These are phyloP conservation scores for Malbranchea cinnamomea DNA, from an alignment of 2,329 filamentous ascomycete species.

Conservation along the genomic window DNA sequence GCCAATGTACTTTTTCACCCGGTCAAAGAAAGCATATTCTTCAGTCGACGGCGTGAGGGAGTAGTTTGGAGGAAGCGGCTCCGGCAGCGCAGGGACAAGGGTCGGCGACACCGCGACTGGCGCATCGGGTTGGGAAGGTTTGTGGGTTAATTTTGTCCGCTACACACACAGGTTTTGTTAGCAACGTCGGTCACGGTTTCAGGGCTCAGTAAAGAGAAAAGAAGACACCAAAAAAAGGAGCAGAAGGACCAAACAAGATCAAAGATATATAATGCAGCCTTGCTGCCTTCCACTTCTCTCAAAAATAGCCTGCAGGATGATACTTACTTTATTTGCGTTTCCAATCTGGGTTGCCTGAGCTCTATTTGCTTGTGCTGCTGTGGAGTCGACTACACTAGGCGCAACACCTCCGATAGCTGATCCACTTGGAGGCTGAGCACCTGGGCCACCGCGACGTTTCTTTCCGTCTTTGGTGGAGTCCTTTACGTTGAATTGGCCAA, in stretches of 20 bases:
- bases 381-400: conserved; percentile 16
- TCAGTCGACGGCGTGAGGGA: conserved; percentile 63
- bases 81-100: conserved; percentile 72
- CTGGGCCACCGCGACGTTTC: conserved; percentile 56
- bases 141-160: conserved; percentile 61
- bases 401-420: conserved; percentile 22
- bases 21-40: conserved; percentile 86
- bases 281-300: no score
- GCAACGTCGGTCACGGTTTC: no score
- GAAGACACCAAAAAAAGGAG: no score
- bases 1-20: conserved; percentile 87
- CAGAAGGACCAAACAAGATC: no score
- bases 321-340: conserved; percentile 37
- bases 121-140: conserved; percentile 40
- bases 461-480: conserved; percentile 83
- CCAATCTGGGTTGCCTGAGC: conserved; percentile 24
- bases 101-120: conserved; percentile 60
- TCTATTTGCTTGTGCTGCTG: conserved; percentile 20
- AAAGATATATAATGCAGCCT: no score
- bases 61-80: conserved; percentile 65
- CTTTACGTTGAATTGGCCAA: conserved; percentile 80
- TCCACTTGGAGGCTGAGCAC: conserved; percentile 20
- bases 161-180: conserved; percentile 30
- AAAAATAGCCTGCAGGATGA: no score
- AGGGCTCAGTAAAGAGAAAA: no score